phyloP scores from a whole-genome alignment of 148 eudicot species.

The Rhododendron williamsianum region DNA sequence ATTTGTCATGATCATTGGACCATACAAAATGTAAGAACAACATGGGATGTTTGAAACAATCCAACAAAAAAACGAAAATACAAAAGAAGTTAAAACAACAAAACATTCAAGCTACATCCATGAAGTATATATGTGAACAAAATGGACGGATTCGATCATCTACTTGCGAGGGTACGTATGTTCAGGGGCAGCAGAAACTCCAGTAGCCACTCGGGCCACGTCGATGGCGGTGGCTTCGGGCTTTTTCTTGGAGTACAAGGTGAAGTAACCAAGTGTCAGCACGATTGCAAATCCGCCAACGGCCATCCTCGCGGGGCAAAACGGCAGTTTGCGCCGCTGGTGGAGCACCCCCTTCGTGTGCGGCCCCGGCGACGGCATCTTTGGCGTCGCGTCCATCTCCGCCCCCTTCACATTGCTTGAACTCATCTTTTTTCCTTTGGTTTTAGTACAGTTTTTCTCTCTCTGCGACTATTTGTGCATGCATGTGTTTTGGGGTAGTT shows the following conservation, averaged over 20 bases:
- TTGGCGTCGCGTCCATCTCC: slow-evolving; percentile 16
- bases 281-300: slow-evolving; percentile 40
- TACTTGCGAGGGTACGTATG: slow-evolving; percentile 44
- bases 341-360: slow-evolving; percentile 44
- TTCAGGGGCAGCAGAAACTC: slow-evolving; percentile 30
- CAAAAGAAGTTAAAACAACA: not conserved
- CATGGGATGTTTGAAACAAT: not conserved
- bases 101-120: not conserved
- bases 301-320: slow-evolving; percentile 30
- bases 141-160: not conserved
- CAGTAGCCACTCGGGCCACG: slow-evolving; percentile 51
- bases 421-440: not conserved
- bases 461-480: not conserved
- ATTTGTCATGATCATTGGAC: not conserved
- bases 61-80: not conserved
- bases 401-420: not conserved
- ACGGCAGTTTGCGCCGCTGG: slow-evolving; percentile 37
- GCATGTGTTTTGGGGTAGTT: not conserved
- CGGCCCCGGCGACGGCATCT: slow-evolving; percentile 25
- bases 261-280: slow-evolving; percentile 32
- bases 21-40: not conserved
- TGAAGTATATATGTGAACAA: not conserved
- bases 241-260: slow-evolving; percentile 58
- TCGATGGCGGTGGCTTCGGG: slow-evolving; percentile 63
- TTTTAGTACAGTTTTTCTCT: not conserved